These are phyloP conservation scores for Mycena albidolilacea DNA, from an alignment of 768 basidiomycete species.

Conservation along the genomic window DNA sequence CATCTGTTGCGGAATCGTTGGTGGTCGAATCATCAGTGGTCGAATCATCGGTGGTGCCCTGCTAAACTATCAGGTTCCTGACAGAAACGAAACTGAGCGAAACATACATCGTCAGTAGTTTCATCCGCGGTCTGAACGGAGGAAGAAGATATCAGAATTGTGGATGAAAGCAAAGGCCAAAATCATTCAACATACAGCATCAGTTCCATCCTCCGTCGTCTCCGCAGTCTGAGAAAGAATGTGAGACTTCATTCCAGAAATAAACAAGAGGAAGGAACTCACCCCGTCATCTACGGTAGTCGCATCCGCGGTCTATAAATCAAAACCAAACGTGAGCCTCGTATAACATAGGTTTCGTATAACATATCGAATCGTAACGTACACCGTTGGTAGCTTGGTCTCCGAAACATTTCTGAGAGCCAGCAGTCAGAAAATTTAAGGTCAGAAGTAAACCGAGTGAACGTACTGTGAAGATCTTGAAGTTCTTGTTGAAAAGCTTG, in stretches of 20 bases:
- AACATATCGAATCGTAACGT: not conserved
- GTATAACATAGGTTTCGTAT: not conserved
- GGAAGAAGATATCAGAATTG: no score
- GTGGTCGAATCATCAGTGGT: not conserved
- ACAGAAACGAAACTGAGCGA: no score
- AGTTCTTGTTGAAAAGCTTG: conserved; percentile 40
- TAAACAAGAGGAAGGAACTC: no score
- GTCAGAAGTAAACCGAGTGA: not conserved
- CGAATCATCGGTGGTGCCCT: no score
- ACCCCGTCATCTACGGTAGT: no score
- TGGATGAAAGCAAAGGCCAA: no score
- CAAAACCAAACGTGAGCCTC: not conserved
- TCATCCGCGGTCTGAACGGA: no score
- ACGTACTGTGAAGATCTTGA: conserved; percentile 41
- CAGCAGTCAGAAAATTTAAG: not conserved
- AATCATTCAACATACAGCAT: no score
- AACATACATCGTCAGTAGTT: no score
- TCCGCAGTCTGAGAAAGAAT: not conserved
- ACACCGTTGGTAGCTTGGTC: not conserved
- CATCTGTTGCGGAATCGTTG: not conserved
- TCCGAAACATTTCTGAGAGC: conserved; percentile 28
- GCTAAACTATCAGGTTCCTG: no score
- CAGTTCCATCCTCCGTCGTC: not conserved
- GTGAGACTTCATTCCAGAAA: no score
- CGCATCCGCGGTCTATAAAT: no score